Conservation (phyloP, 2,329 filamentous ascomycete genomes). For the Neofusicoccum laricinum region DNA sequence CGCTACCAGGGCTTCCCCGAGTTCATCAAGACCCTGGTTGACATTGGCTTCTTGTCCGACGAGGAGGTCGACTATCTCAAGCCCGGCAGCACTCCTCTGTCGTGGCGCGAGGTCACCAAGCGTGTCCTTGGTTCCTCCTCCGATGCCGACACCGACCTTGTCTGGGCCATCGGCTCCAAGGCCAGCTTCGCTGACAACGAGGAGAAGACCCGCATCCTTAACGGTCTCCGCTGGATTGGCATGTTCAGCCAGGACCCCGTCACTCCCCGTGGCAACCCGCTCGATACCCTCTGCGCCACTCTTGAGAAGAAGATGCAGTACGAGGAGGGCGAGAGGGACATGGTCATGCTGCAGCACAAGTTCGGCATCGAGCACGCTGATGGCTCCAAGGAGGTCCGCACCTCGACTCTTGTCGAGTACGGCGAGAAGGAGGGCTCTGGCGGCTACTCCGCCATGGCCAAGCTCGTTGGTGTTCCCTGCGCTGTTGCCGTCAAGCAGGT, state of each 20-base stretch:
- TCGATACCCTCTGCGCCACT: constrained; percentile 87
- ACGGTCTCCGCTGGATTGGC: constrained; percentile 70
- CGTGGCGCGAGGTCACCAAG: constrained; percentile 84
- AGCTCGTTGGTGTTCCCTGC: constrained; percentile 73
- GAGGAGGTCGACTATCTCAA: constrained; percentile 64
- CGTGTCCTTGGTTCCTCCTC: constrained; percentile 70
- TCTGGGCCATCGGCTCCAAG: constrained; percentile 71
- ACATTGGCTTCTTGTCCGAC: constrained; percentile 84
- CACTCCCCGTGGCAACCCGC: constrained; percentile 70
- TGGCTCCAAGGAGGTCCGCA: constrained; percentile 72
- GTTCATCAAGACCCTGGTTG: constrained; percentile 82
- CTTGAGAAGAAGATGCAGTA: constrained; percentile 92
- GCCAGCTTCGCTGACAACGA: constrained; percentile 66
- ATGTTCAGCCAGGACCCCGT: constrained; percentile 67
- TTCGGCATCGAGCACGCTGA: constrained; percentile 83
- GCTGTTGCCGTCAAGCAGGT: constrained; percentile 74
- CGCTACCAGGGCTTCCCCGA: constrained; percentile 88
- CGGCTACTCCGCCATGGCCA: constrained; percentile 82
- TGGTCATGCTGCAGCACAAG: constrained; percentile 76
- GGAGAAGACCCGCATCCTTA: constrained; percentile 67
- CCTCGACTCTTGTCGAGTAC: constrained; percentile 79
- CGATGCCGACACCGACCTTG: constrained; percentile 65
- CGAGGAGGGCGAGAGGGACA: constrained; percentile 75
- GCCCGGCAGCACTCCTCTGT: constrained; percentile 49
- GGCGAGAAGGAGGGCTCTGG: constrained; percentile 69